Percentiles rank a stretch among this genome's conserved stretches.
Conservation (phyloP, 2,329 filamentous ascomycete species). For the Aspergillus novoparasiticus region DNA sequence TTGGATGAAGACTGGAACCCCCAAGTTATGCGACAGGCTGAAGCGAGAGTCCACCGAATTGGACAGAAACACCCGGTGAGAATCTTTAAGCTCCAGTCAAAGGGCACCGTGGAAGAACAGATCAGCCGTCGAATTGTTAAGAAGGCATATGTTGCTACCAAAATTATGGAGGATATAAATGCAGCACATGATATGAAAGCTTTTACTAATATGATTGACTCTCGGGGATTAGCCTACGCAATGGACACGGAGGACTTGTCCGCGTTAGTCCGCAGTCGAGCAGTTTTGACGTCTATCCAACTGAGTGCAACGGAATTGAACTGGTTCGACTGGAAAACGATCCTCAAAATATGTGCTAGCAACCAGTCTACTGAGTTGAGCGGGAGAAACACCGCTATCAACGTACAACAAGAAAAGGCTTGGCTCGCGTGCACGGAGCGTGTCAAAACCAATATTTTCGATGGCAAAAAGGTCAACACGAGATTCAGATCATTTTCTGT, state of each 20-base stretch:
- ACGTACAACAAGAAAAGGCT: constrained; percentile 53
- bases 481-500: constrained; percentile 27
- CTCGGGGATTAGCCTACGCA: neutral
- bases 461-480: constrained; percentile 52
- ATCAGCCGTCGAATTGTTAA: constrained; percentile 62
- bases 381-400: neutral
- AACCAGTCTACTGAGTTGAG: neutral
- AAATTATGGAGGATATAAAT: constrained; percentile 54
- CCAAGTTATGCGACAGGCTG: constrained; percentile 56
- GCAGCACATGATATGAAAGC: neutral
- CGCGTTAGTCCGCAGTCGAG: neutral
- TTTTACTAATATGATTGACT: neutral
- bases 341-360: constrained; percentile 28
- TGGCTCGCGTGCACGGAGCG: constrained; percentile 61
- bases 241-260: neutral
- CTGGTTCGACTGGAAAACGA: constrained; percentile 43
- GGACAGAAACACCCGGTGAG: constrained; percentile 58
- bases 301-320: neutral
- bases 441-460: constrained; percentile 60
- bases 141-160: constrained; percentile 63
- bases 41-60: constrained; percentile 58
- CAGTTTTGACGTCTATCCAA: neutral
- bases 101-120: constrained; percentile 61
- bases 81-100: constrained; percentile 59
- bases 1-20: constrained; percentile 61